Evolutionary conservation across 306 rosid species (phyloP), one percentile per base, ranked within the genome.

Genomic region (Rosa persica): DNA sequence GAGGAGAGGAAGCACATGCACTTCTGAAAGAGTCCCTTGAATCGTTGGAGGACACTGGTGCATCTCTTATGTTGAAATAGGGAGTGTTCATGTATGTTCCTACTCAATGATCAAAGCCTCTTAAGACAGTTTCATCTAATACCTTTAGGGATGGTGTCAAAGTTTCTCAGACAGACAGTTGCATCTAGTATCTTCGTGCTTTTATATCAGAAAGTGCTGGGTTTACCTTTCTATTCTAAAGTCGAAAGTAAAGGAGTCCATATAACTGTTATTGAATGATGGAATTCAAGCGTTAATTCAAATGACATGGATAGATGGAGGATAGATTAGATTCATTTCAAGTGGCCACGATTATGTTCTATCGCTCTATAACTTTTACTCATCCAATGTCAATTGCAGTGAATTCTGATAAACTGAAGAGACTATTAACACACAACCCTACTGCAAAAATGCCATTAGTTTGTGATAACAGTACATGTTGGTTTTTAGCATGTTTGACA

Each of bases 1-100:
- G 83, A 92, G 98, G 83, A 92, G 97, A 87, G 93, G 2, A 92
- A 79, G 97, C 98, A 8, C 90, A 84, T 62, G 81, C 77, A 79
- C 82, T 94, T 81, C 93, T 92, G 76, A 90, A 89, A 74, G 97
- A 92, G 82, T 86, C 97, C 54, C 83, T 95, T 55, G 89, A 83
- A 77, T 84, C 92, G 46, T 80, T 91, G 1, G 34, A 30, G 81
- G 98, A 74, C 83, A 89, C 19, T 81, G 76, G 81, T 54, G 78
- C 79, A 38, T 43, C 81, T 38, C 65, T 22, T 57, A 30, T 15
- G 23, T 30, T 60, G 12, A 60, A 43, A 20, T 60, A 75, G 57
- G 12, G 43, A 60, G 27, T 60, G 40, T 70, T 60, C 19, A 1
- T 25, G 19, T 25, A 42, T 8, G 6, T 58, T 23, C 19, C 2